Conservation (phyloP, 257 asterid genomes). For the Agastache rugosa region DNA sequence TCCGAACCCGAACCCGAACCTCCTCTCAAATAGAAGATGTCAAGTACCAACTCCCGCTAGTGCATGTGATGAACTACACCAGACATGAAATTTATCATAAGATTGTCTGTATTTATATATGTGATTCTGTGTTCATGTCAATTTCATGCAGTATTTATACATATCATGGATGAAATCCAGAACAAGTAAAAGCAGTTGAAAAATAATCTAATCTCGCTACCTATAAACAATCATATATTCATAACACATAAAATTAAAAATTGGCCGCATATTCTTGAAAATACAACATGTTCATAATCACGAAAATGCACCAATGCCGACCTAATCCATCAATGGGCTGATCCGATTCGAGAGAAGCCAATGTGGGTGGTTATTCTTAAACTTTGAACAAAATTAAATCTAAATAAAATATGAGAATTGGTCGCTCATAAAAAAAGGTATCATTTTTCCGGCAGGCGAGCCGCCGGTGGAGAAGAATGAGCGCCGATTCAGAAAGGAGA, state of each 20-base stretch:
- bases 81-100: background rate
- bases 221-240: background rate
- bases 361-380: conserved; percentile 7
- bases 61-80: conserved; percentile 17
- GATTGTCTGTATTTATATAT: background rate
- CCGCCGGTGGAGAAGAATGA: conserved; percentile 50
- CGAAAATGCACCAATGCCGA: background rate
- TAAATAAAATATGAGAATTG: background rate
- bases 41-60: background rate
- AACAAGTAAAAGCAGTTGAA: background rate
- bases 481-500: background rate
- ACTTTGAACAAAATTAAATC: background rate
- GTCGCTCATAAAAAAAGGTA: background rate
- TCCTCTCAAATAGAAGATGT: background rate
- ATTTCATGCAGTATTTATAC: too few species aligned
- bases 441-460: conserved; percentile 49
- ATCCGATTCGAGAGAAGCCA: conserved; percentile 1
- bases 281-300: conserved; percentile 2
- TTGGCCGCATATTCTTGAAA: background rate
- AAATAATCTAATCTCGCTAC: background rate
- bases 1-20: background rate
- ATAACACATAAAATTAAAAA: background rate
- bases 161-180: background rate
- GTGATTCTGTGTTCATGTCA: too few species aligned
- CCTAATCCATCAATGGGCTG: conserved; percentile 1